These are phyloP conservation scores for Maudiozyma bulderi DNA, from an alignment of 805 yeast species.

Conservation along the genomic window DNA sequence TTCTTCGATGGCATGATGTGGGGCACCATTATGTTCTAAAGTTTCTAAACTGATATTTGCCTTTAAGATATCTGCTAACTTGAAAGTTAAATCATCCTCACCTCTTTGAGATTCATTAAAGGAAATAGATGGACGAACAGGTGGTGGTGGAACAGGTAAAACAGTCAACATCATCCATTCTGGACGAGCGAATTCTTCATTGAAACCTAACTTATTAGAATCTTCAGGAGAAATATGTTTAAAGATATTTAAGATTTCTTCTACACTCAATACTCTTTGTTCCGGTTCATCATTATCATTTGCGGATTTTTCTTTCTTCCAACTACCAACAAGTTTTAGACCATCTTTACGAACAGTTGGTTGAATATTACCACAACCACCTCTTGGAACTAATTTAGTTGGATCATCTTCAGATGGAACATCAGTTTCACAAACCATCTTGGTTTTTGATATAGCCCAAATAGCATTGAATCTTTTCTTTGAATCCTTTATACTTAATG, in stretches of 20 bases:
- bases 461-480: constrained; percentile 95
- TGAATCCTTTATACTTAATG: constrained; percentile 82
- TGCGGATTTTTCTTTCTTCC: constrained; percentile 75
- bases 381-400: constrained; percentile 53
- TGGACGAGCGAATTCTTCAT: constrained; percentile 94
- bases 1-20: constrained; percentile 95
- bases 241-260: constrained; percentile 84
- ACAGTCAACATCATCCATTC: constrained; percentile 97
- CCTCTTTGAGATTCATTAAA: constrained; percentile 97
- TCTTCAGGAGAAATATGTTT: constrained; percentile 85
- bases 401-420: constrained; percentile 53
- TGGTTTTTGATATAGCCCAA: constrained; percentile 85
- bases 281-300: constrained; percentile 88
- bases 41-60: constrained; percentile 97
- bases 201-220: constrained; percentile 73
- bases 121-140: constrained; percentile 97
- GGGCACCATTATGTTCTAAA: constrained; percentile 96
- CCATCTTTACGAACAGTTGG: constrained; percentile 96
- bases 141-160: constrained; percentile 99
- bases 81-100: constrained; percentile 97
- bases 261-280: constrained; percentile 75
- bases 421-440: constrained; percentile 93
- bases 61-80: constrained; percentile 90
- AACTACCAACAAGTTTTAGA: constrained; percentile 91
- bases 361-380: constrained; percentile 97